Evolutionary conservation across 2,329 filamentous ascomycete genomes (phyloP).

Genomic region (Pestalotiopsis sp.): DNA sequence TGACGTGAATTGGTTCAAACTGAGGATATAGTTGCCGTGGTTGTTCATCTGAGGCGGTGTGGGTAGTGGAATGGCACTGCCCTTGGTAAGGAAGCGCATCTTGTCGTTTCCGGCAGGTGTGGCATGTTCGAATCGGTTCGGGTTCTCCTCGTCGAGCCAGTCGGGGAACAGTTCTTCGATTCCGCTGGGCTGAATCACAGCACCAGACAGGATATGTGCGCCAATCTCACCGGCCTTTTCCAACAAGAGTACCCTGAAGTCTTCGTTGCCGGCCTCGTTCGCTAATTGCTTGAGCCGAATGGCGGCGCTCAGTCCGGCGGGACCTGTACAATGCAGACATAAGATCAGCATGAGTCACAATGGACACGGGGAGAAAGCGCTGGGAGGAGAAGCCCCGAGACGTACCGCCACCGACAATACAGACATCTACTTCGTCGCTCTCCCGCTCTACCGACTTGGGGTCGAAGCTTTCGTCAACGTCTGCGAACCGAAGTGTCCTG

Average conservation of each 20-base stretch:
- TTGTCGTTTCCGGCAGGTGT: slow-evolving; percentile 83
- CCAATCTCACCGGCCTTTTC: slow-evolving; percentile 96
- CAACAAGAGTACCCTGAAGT: slow-evolving; percentile 88
- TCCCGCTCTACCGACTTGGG: slow-evolving; percentile 77
- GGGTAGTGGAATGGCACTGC: slow-evolving; percentile 76
- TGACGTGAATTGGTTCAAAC: slow-evolving; percentile 90
- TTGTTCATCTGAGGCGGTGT: slow-evolving; percentile 98
- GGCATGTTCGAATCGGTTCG: slow-evolving; percentile 82
- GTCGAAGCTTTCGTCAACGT: slow-evolving; percentile 63
- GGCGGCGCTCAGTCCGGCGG: slow-evolving; percentile 87
- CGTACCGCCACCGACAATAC: slow-evolving; percentile 87
- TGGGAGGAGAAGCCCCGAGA: background rate
- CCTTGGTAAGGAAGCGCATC: slow-evolving; percentile 94
- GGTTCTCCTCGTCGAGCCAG: slow-evolving; percentile 89
- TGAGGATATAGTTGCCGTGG: slow-evolving; percentile 96
- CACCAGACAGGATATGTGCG: slow-evolving; percentile 93
- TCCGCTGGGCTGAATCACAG: slow-evolving; percentile 88
- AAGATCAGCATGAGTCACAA: slow-evolving; percentile 12
- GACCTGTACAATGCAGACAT: slow-evolving; percentile 51
- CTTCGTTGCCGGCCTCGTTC: slow-evolving; percentile 91
- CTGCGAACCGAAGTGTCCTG: slow-evolving; percentile 28
- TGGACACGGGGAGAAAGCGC: background rate
- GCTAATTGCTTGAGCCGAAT: slow-evolving; percentile 95
- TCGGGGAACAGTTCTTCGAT: slow-evolving; percentile 90
- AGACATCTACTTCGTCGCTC: slow-evolving; percentile 92